phyloP scores from a whole-genome alignment of 805 yeast species.

The Candida pseudofarinosa region DNA sequence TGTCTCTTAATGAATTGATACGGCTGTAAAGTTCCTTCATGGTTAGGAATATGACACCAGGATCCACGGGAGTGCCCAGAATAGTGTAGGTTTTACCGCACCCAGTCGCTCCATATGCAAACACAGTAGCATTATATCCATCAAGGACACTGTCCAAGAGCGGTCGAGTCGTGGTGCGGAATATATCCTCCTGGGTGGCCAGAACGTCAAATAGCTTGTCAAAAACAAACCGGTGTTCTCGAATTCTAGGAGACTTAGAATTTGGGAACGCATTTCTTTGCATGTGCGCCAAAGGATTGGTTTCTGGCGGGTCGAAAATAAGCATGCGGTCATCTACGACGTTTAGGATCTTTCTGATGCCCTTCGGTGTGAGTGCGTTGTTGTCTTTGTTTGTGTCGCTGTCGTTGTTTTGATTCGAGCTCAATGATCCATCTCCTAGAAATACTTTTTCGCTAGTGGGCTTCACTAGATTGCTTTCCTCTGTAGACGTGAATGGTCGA shows the following conservation, averaged over 20 bases:
- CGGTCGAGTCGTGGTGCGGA: slow-evolving; percentile 61
- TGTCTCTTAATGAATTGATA: slow-evolving; percentile 54
- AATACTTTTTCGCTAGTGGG: slow-evolving; percentile 38
- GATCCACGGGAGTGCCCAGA: slow-evolving; percentile 65
- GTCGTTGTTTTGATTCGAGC: slow-evolving; percentile 4
- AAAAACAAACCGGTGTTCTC: slow-evolving; percentile 79
- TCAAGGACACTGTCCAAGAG: slow-evolving; percentile 70
- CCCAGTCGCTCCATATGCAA: slow-evolving; percentile 97
- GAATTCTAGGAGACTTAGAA: slow-evolving; percentile 41
- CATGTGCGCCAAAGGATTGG: slow-evolving; percentile 54
- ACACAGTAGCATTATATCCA: slow-evolving; percentile 86
- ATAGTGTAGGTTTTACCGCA: slow-evolving; percentile 97
- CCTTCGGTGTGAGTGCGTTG: slow-evolving; percentile 34
- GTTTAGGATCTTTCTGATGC: slow-evolving; percentile 65
- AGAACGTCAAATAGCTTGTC: slow-evolving; percentile 71
- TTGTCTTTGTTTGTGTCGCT: slow-evolving; percentile 12
- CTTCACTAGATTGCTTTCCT: slow-evolving; percentile 45
- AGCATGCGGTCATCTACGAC: slow-evolving; percentile 85
- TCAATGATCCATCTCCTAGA: slow-evolving; percentile 53
- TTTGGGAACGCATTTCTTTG: slow-evolving; percentile 42
- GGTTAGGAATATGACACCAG: slow-evolving; percentile 77
- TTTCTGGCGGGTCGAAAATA: slow-evolving; percentile 79
- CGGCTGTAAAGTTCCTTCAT: slow-evolving; percentile 68
- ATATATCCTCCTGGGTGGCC: slow-evolving; percentile 66
- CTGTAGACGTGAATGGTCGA: slow-evolving; percentile 70